Evolutionary conservation across 2,329 filamentous ascomycete genomes (phyloP), one percentile per base, ranked within the genome.

Genomic region (Pseudogymnoascus sp.): DNA sequence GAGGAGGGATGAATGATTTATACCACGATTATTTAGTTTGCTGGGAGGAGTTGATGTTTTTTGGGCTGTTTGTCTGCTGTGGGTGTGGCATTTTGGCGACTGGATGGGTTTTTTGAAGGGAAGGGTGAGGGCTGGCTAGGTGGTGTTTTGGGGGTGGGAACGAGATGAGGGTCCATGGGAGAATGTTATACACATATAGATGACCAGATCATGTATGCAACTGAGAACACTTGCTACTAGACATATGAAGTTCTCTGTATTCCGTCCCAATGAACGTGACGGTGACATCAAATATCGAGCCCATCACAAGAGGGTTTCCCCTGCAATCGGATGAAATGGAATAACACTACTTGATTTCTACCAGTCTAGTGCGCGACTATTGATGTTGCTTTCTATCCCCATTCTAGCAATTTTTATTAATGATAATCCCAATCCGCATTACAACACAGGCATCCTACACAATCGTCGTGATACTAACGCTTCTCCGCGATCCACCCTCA

Each of bases 161-260:
- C 8, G 46, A 18, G 28, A 12, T 3, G 46, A 10, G 31, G 25
- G 28, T 34, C 8, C 25, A 56, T 56, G 46, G 46, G 46, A 56
- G 46, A 56, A 56, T 56, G 46, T 18, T 56, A 56, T 34, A 56
- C n/a, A 56, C n/a, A 56, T 56, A 34, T 53, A 53, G 46, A 56
- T 56, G 46, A 56, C 28, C 25, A 16, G 25, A 56, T 56, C 28
- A 56, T 56, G 25, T 34, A 56, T 53, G 23, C 46, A 18, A 34
- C 25, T 34, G 25, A 56, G 25, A 18, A 56, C 4, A 34, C n/a
- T 34, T 34, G n/a, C n/a, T 16, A 31, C 4, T 3, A 56, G n/a
- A 18, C 16, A 4, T 34, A 56, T 56, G n/a, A 34, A 34, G 18
- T 34, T 34, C 1, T 18, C 28, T n/a, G 1, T 16, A 3, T 5